Conservation (phyloP, 306 rosid species). For the Sophora flavescens region DNA sequence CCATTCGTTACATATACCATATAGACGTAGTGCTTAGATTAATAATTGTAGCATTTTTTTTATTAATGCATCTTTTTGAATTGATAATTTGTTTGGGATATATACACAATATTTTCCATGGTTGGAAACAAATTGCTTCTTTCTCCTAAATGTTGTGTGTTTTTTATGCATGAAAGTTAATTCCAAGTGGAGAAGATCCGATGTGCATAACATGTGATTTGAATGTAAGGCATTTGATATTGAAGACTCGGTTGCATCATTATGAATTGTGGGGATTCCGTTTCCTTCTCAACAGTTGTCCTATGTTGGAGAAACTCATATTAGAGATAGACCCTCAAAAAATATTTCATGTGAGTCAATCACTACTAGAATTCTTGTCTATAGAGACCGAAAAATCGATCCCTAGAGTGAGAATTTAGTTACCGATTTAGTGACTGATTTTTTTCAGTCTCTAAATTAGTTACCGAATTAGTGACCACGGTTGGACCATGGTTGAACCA, state of each 20-base stretch:
- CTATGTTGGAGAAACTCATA: constrained; percentile 50
- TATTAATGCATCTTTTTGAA: background rate
- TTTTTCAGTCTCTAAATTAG: too few species aligned
- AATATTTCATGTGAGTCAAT: constrained; percentile 41
- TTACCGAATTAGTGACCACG: too few species aligned
- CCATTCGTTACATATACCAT: background rate
- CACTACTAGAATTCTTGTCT: too few species aligned
- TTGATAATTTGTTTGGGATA: background rate
- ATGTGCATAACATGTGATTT: background rate
- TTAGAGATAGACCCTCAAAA: constrained; percentile 22
- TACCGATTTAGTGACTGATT: too few species aligned
- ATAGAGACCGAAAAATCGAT: too few species aligned
- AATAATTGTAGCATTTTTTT: background rate
- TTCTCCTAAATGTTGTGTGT: background rate
- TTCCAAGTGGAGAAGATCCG: constrained; percentile 50
- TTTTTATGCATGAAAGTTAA: constrained; percentile 35
- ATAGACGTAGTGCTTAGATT: background rate
- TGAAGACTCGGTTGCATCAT: constrained; percentile 53
- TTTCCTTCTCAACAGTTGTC: constrained; percentile 57
- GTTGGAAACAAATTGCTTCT: background rate
- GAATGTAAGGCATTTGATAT: constrained; percentile 51
- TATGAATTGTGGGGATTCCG: constrained; percentile 51
- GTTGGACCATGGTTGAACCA: too few species aligned
- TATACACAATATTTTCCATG: background rate
- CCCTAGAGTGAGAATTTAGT: too few species aligned